Base-by-base conservation (phyloP, 768 basidiomycete genomes). In the Terana coerulea region DNA sequence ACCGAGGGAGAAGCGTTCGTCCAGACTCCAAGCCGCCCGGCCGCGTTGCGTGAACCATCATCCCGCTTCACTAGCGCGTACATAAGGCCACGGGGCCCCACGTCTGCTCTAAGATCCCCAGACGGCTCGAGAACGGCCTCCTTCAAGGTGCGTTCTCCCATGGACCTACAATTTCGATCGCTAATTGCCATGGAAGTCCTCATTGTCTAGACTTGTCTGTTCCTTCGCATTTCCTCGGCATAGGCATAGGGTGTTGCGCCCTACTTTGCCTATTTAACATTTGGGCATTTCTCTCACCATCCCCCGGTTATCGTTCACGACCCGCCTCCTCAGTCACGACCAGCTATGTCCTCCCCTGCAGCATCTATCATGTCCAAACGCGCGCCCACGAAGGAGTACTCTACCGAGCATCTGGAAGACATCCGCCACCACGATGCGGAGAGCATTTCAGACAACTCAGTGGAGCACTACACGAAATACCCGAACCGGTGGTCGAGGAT, bases 401-500 rank as follows among this genome's bases (percentile, higher is more conserved):
- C n/a, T n/a, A 26, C 41, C 7, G 31, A 37, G 15, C 51, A 46
- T 29, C n/a, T 44, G 5, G 51, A 52, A 36, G n/a, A 22, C 33
- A 19, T 12, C 19, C n/a, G 21, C 4, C 36, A 31, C 1, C 3
- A 17, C 7, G 24, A 46, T 28, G 29, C 12, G 24, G 12, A 21
- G 35, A 35, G 30, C 24, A 15, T 45, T 30, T 40, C 34, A 24
- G 36, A n/a, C 22, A 39, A 33, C 2, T 25, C 31, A 2, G 29
- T 40, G 19, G 67, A 69, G 12, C 66, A 69, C 51, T 71, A 72
- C 49, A 61, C 68, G 10, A 63, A 54, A 17, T 68, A 73, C 58
- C 78, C 77, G 11, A 83, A 82, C 61, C 59, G 64, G 44, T 83
- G 79, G 82, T 72, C 77, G n/a, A 73, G 59, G 54, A 74, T 76